phyloP scores from a whole-genome alignment of 257 asterid genomes.

The Nicotiana knightiana region DNA sequence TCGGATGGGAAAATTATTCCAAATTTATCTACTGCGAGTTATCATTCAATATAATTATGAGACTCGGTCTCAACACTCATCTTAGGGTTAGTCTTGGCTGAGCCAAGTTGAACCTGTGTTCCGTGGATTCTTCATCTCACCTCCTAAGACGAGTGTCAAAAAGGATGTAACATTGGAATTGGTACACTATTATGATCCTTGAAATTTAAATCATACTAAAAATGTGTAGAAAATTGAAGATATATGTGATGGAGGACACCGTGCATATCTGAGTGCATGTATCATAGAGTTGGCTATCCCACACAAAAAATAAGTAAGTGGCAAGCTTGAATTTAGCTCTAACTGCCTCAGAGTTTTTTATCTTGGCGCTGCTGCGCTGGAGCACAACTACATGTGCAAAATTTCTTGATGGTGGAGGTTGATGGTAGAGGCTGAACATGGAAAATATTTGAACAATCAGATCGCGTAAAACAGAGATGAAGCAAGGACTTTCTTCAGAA shows the following conservation, averaged over 20 bases:
- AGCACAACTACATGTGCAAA: not conserved
- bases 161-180: no score
- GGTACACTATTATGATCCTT: no score
- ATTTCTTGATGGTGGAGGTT: not conserved
- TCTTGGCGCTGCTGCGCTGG: not conserved
- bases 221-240: not conserved
- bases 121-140: not conserved
- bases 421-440: not conserved
- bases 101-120: not conserved
- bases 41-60: no score
- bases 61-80: no score
- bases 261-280: not conserved
- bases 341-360: not conserved
- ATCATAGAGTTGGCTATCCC: not conserved
- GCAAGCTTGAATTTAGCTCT: not conserved
- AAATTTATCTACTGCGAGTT: no score
- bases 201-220: not conserved
- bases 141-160: not conserved
- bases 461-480: not conserved
- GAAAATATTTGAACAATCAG: not conserved
- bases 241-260: not conserved
- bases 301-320: not conserved
- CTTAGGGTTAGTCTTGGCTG: not conserved
- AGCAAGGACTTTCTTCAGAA: not conserved
- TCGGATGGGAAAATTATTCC: no score